A percentile compares a stretch with the other conserved stretches of the same genome.
Evolutionary conservation across 805 yeast genomes (phyloP).

Genomic region (Kluyveromyces siamensis): DNA sequence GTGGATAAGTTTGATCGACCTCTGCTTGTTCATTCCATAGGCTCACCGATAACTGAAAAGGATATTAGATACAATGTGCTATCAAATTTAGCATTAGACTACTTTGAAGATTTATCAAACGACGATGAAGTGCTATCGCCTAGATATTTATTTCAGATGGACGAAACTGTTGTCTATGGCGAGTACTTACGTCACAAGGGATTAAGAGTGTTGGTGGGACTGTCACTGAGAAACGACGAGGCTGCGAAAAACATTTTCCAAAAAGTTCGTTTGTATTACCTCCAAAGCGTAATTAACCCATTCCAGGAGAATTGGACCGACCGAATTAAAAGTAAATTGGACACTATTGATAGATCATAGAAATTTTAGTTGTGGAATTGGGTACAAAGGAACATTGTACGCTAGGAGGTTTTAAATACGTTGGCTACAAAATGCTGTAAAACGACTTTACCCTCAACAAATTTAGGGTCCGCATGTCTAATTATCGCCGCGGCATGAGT

Average conservation of each 20-base stretch:
- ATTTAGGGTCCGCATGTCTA: conserved; percentile 44
- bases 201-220: conserved; percentile 24
- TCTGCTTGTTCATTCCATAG: conserved; percentile 17
- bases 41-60: conserved; percentile 2
- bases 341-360: not conserved
- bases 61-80: conserved; percentile 23
- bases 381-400: not conserved
- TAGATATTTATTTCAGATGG: conserved; percentile 21
- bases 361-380: not conserved
- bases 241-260: conserved; percentile 13
- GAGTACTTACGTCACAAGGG: conserved; percentile 21
- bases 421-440: conserved; percentile 53
- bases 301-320: conserved; percentile 7
- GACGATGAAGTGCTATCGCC: conserved; percentile 12
- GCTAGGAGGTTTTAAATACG: conserved; percentile 24
- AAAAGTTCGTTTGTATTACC: conserved; percentile 8
- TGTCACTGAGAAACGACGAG: conserved; percentile 7
- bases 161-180: conserved; percentile 24
- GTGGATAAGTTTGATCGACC: conserved; percentile 21
- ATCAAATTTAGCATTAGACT: conserved; percentile 26
- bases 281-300: conserved; percentile 12
- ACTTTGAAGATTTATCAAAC: conserved; percentile 22
- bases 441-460: conserved; percentile 62
- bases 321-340: not conserved
- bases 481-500: conserved; percentile 82